Conservation (phyloP, 2,329 filamentous ascomycete species). For the Cytospora leucostoma region DNA sequence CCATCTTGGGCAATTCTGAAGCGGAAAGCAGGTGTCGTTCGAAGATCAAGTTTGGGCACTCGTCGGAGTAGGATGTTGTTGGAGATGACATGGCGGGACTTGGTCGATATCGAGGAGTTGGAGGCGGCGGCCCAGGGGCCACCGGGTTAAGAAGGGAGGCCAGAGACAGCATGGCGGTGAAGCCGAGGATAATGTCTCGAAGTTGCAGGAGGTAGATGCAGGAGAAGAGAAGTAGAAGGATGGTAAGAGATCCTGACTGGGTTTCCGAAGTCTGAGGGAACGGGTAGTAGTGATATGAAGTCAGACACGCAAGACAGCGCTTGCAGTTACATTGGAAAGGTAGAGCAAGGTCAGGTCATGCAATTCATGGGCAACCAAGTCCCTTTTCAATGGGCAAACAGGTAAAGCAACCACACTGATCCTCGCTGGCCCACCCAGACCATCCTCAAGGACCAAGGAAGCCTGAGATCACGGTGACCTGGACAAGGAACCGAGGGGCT, state of each 20-base stretch:
- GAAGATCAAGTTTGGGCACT: slow-evolving; percentile 32
- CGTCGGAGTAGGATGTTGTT: slow-evolving; percentile 38
- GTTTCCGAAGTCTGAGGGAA: slow-evolving; percentile 12
- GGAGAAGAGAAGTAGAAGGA: slow-evolving; percentile 38
- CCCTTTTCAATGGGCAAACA: slow-evolving; percentile 44
- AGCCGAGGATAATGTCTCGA: slow-evolving; percentile 39
- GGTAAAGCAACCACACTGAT: slow-evolving; percentile 36
- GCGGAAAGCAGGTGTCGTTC: slow-evolving; percentile 34
- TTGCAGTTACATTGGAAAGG: slow-evolving; percentile 36
- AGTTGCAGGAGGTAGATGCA: slow-evolving; percentile 49
- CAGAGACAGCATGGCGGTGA: slow-evolving; percentile 62
- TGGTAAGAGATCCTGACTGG: slow-evolving; percentile 31
- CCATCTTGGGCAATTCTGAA: slow-evolving; percentile 56
- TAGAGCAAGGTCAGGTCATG: slow-evolving; percentile 21
- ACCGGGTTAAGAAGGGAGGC: slow-evolving; percentile 67
- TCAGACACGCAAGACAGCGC: slow-evolving; percentile 37
- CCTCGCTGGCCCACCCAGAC: slow-evolving; percentile 36
- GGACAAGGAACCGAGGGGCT: slow-evolving; percentile 43
- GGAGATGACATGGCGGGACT: slow-evolving; percentile 43
- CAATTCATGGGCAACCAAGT: slow-evolving; percentile 34
- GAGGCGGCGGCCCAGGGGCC: slow-evolving; percentile 42
- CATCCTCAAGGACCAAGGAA: slow-evolving; percentile 14
- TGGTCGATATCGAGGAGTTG: slow-evolving; percentile 46
- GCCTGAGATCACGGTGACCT: slow-evolving; percentile 33
- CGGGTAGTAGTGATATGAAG: slow-evolving; percentile 30